These are phyloP conservation scores for Mortierella sp. DNA, from an alignment of 371 early-diverging fungal species.

Conservation along the genomic window DNA sequence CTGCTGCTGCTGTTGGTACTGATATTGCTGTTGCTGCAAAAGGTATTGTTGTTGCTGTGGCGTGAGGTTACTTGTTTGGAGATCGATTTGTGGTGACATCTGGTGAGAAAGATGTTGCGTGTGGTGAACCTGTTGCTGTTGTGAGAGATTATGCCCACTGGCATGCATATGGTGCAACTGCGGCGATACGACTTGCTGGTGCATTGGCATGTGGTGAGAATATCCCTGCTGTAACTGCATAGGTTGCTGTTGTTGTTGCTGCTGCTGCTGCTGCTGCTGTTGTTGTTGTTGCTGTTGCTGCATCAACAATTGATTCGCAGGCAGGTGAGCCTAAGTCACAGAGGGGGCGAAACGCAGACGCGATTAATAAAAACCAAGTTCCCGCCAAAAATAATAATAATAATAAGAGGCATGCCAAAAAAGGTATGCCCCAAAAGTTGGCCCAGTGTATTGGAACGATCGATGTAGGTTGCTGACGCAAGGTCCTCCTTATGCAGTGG, in stretches of 20 bases:
- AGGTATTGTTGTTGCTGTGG: constrained; percentile 57
- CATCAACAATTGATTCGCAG: constrained; percentile 21
- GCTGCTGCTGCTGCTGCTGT: constrained; percentile 55
- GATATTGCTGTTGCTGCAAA: constrained; percentile 35
- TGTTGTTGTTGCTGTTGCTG: constrained; percentile 58
- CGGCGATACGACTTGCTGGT: constrained; percentile 37
- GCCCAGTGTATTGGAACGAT: background rate
- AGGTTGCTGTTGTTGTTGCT: constrained; percentile 29
- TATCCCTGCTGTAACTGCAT: constrained; percentile 45
- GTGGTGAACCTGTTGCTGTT: constrained; percentile 45
- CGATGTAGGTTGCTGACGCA: background rate
- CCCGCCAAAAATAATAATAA: constrained; percentile 19
- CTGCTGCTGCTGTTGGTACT: constrained; percentile 35
- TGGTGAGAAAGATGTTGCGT: constrained; percentile 48
- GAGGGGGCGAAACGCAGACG: background rate
- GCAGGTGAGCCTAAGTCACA: constrained; percentile 10
- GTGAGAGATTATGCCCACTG: constrained; percentile 23
- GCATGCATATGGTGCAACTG: constrained; percentile 43
- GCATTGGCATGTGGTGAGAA: constrained; percentile 33
- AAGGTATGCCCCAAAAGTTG: background rate
- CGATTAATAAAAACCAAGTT: background rate
- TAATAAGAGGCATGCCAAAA: background rate
- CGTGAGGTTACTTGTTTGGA: constrained; percentile 45
- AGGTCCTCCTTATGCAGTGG: constrained; percentile 6
- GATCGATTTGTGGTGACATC: constrained; percentile 55